Conservation (phyloP, 2,329 filamentous ascomycete genomes). For the Trichoderma cornu-damae region DNA sequence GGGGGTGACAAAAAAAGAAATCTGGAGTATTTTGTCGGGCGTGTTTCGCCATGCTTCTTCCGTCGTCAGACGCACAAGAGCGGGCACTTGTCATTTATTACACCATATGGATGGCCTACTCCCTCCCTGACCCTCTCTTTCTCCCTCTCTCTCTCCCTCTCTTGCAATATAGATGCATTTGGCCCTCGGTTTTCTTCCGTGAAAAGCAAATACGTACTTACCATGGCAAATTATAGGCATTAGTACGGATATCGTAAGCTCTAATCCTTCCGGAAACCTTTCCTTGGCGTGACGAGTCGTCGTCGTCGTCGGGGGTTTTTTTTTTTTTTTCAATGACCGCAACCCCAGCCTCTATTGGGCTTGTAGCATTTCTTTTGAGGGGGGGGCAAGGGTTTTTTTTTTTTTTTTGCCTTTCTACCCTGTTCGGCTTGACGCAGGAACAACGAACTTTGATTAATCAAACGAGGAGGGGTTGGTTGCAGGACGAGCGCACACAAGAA, state of each 20-base stretch:
- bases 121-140: neutral
- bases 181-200: neutral
- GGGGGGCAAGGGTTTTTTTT: too few relatives aligned
- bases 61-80: conserved; percentile 7
- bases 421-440: conserved; percentile 9
- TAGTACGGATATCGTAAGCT: conserved; percentile 2
- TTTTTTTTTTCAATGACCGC: neutral
- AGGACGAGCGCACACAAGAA: neutral
- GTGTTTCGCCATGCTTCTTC: neutral
- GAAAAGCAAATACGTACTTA: neutral
- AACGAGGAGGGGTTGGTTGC: neutral
- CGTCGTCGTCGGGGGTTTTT: too few relatives aligned
- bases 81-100: neutral
- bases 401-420: neutral
- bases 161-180: neutral
- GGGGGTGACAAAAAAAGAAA: neutral
- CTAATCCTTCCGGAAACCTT: conserved; percentile 7
- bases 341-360: neutral
- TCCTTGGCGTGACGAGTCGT: neutral
- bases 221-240: neutral
- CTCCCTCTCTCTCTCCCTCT: neutral
- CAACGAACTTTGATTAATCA: conserved; percentile 5
- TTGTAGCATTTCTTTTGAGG: too few relatives aligned
- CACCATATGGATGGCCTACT: neutral
- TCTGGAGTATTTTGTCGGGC: conserved; percentile 1